Evolutionary conservation across 768 basidiomycete species (phyloP), one percentile per base, ranked within the genome.

Genomic region (Tylopilus vinaceipallidus): DNA sequence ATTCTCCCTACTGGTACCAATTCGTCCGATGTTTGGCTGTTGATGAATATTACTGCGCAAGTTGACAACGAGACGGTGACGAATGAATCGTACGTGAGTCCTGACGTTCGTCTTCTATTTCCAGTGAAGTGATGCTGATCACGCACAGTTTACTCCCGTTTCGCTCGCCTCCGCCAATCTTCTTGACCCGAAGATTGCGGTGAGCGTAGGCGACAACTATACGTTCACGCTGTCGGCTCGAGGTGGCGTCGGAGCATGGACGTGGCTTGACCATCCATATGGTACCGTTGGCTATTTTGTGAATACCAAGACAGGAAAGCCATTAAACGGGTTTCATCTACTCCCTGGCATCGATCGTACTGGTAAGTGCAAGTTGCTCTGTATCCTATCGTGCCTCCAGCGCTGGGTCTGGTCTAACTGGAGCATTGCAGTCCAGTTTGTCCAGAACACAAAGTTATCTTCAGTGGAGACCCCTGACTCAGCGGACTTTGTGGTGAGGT

Each of bases 261-360:
- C 80, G 6, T 82, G 81, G 80, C 66, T 83, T 2, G 81, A 82
- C 46, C 80, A 82, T 61, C 80, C 80, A 0, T 64, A 69, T 0
- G 78, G 78, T 16, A 82, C 78, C 0, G 66, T 81, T 1, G 81
- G 81, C 9, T 65, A 74, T 36, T 83, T 83, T 57, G 63, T 75
- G 32, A 79, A 81, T 51, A 61, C 57, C 19, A 44, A 51, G 7
- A 80, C 74, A 0, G 71, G 69, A 0, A 20, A 65, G 4, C 76
- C 78, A 0, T 63, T 68, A 12, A 82, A 82, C 47, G 80, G 77
- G 3, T 82, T 80, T 61, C 80, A 75, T 61, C 73, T 83, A 16
- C 54, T 82, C 23, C 82, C 81, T 2, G 78, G 78, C 0, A 70
- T 73, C 14, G 75, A 77, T 41, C 75, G 75, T n/a, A 81, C 74